Evolutionary conservation across 2,329 filamentous ascomycete genomes (phyloP).

Genomic region (Cytospora piceicola): DNA sequence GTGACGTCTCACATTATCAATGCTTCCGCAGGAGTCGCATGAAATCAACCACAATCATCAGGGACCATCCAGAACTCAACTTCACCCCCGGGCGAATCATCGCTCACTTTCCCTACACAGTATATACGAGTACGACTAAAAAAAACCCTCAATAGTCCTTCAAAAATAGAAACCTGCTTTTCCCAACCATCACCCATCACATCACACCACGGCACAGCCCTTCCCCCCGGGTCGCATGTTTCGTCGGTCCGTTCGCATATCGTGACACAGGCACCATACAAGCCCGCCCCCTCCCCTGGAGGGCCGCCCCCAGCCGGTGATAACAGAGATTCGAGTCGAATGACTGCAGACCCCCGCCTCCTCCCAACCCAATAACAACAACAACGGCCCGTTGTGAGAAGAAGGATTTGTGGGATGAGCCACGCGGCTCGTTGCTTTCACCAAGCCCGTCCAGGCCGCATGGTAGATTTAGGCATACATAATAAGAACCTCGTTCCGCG

Average conservation of each 20-base stretch:
- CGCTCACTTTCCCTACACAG: not conserved
- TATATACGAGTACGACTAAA: not conserved
- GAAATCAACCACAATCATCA: not conserved
- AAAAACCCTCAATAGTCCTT: not conserved
- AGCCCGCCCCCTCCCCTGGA: too few species aligned
- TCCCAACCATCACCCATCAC: not conserved
- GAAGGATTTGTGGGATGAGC: not conserved
- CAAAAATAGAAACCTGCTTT: constrained; percentile 21
- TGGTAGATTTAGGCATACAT: not conserved
- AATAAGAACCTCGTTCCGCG: not conserved
- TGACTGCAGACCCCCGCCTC: not conserved
- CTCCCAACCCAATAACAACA: not conserved
- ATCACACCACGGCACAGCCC: constrained; percentile 17
- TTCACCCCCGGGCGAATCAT: not conserved
- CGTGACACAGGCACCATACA: not conserved
- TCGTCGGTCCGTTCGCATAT: not conserved
- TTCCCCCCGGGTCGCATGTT: not conserved
- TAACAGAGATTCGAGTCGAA: not conserved
- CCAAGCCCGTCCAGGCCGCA: not conserved
- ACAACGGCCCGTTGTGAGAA: too few species aligned
- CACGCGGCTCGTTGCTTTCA: not conserved
- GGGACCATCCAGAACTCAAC: not conserved
- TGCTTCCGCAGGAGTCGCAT: not conserved
- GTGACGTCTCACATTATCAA: not conserved
- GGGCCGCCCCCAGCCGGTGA: not conserved